Conservation (phyloP, 2,329 filamentous ascomycete genomes). For the Phoma sp. region DNA sequence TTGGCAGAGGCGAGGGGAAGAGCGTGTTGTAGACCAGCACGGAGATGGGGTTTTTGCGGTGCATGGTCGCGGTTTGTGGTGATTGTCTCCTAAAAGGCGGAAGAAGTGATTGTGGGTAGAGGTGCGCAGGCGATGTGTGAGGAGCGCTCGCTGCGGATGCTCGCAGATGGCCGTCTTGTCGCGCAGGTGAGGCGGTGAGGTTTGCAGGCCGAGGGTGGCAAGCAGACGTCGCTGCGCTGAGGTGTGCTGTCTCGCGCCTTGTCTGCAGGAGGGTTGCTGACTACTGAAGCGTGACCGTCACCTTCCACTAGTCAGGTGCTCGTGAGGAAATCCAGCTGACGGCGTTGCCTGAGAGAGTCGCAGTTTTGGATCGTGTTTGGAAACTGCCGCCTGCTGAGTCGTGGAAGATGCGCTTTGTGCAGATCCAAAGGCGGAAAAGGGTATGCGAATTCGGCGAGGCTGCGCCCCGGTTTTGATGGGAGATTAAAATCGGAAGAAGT, state of each 20-base stretch:
- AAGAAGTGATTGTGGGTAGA: not conserved
- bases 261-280: constrained; percentile 21
- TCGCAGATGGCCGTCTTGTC: constrained; percentile 10
- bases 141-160: not conserved
- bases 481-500: constrained; percentile 3
- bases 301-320: constrained; percentile 24
- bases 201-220: not conserved
- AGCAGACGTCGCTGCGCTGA: constrained; percentile 16
- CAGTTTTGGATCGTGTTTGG: not conserved
- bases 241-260: constrained; percentile 23
- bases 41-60: constrained; percentile 70
- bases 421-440: not conserved
- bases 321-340: constrained; percentile 21
- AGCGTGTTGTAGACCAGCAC: constrained; percentile 77
- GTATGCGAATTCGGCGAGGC: constrained; percentile 13
- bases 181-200: not conserved
- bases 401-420: constrained; percentile 1
- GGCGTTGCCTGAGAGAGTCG: constrained; percentile 14
- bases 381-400: not conserved
- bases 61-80: constrained; percentile 61
- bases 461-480: constrained; percentile 16
- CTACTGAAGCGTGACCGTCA: constrained; percentile 28
- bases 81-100: constrained; percentile 4
- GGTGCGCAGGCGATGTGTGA: constrained; percentile 1
- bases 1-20: constrained; percentile 70